Percentiles rank a stretch among this genome's conserved stretches.
Evolutionary conservation across 495 filamentous ascomycete genomes (phyloP).

Genomic region (Podospora anserina): DNA sequence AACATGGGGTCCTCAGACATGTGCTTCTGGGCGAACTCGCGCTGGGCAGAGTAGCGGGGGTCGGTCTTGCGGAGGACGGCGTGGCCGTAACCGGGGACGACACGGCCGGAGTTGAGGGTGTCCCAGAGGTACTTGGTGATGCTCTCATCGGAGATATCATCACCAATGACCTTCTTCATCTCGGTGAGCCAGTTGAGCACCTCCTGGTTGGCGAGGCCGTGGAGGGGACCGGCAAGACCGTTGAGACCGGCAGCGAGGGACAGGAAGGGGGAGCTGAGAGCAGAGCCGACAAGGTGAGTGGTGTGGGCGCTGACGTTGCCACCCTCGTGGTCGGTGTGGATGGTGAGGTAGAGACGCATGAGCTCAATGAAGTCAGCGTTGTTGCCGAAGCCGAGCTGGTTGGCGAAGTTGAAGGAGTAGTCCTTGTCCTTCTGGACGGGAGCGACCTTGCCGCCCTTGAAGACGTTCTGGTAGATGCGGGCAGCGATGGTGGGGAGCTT

Average conservation of each 20-base stretch:
- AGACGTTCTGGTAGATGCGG: constrained; percentile 99
- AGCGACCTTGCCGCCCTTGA: constrained; percentile 98
- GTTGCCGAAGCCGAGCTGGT: constrained; percentile 92
- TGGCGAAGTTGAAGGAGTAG: constrained; percentile 96
- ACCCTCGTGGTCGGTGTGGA: constrained; percentile 99
- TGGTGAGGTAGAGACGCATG: constrained; percentile 96
- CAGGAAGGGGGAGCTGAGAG: constrained; percentile 95
- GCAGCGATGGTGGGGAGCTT: constrained; percentile 98
- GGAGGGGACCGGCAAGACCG: constrained; percentile 94
- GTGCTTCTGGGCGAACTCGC: constrained; percentile 84
- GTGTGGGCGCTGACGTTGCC: constrained; percentile 98
- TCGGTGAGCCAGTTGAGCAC: constrained; percentile 97
- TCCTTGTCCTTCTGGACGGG: constrained; percentile 96
- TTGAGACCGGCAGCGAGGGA: constrained; percentile 95
- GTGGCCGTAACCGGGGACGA: constrained; percentile 97
- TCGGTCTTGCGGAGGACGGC: constrained; percentile 99
- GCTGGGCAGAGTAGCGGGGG: constrained; percentile 95
- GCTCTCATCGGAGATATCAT: constrained; percentile 88
- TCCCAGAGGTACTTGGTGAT: constrained; percentile 98
- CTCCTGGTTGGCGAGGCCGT: constrained; percentile 99
- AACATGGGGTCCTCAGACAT: constrained; percentile 97
- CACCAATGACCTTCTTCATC: constrained; percentile 95
- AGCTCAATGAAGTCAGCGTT: constrained; percentile 98
- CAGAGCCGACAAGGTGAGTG: constrained; percentile 94
- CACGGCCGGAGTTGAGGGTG: constrained; percentile 89